Evolutionary conservation across 495 filamentous ascomycete genomes (phyloP).

Genomic region (Penicillium soppii): DNA sequence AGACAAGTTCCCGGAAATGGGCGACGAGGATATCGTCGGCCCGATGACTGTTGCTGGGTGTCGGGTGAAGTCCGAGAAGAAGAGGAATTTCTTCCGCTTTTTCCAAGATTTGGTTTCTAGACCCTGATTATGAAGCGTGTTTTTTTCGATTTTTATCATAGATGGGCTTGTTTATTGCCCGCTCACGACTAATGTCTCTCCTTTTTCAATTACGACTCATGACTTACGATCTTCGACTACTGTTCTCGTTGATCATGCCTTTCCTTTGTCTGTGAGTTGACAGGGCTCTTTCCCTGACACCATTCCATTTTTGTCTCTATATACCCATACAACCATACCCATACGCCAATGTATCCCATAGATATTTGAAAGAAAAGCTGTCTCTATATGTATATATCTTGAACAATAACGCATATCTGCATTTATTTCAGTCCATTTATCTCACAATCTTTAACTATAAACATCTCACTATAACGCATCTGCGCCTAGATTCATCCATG

Average conservation of each 20-base stretch:
- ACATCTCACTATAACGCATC: no score
- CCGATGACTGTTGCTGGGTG: conserved; percentile 68
- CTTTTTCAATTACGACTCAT: not conserved
- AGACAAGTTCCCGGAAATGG: conserved; percentile 84
- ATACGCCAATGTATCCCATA: no score
- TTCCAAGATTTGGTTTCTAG: conserved; percentile 45
- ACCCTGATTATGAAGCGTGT: conserved; percentile 20
- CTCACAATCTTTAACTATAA: no score
- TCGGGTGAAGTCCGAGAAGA: conserved; percentile 34
- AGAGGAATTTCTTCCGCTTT: conserved; percentile 48
- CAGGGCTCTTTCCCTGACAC: not conserved
- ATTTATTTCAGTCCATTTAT: no score
- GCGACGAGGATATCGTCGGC: conserved; percentile 88
- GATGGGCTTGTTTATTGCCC: conserved; percentile 19
- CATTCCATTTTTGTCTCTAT: not conserved
- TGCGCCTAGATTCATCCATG: no score
- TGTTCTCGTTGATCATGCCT: not conserved
- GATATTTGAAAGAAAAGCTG: no score
- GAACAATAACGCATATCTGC: no score
- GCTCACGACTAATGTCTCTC: conserved; percentile 39
- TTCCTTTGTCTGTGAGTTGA: no score
- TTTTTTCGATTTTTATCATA: conserved; percentile 6
- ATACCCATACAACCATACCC: not conserved
- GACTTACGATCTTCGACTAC: no score
- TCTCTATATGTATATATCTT: conserved; percentile 6